Evolutionary conservation across 23 red algal species (phyloP).

Genomic region (Cyanidioschyzon merolae): DNA sequence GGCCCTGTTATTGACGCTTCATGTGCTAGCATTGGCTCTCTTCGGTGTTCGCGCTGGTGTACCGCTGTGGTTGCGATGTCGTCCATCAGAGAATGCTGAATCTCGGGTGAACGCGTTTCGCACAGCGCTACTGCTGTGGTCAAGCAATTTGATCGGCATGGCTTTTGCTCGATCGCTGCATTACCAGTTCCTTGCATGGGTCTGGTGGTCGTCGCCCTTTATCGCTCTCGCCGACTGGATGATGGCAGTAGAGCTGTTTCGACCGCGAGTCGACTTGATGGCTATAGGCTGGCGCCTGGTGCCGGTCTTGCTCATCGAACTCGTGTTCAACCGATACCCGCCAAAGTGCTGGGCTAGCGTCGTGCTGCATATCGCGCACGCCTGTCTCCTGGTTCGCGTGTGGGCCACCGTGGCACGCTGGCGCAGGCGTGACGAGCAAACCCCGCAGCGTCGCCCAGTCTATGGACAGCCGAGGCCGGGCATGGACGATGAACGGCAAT

Average conservation of each 20-base stretch:
- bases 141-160: constrained; percentile 58
- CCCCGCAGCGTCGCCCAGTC: no score
- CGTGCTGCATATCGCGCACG: constrained; percentile 43
- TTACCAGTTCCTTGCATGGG: constrained; percentile 94
- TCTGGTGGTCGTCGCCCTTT: constrained; percentile 22
- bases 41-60: constrained; percentile 25
- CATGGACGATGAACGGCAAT: no score
- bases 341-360: constrained; percentile 32
- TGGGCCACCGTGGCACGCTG: neutral
- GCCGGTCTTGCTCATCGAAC: constrained; percentile 38
- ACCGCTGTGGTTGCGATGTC: neutral
- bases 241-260: neutral
- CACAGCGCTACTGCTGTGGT: constrained; percentile 20
- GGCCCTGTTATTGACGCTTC: constrained; percentile 29
- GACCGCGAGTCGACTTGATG: neutral
- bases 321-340: constrained; percentile 79
- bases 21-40: constrained; percentile 33
- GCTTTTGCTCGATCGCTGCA: constrained; percentile 67
- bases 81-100: neutral
- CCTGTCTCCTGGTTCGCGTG: constrained; percentile 27
- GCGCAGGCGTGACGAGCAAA: no score
- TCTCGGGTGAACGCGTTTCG: neutral
- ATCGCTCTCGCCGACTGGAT: neutral
- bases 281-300: neutral
- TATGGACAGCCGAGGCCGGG: no score